Base-by-base conservation (phyloP, 2,329 filamentous ascomycete genomes). In the Parastagonospora avenae region DNA sequence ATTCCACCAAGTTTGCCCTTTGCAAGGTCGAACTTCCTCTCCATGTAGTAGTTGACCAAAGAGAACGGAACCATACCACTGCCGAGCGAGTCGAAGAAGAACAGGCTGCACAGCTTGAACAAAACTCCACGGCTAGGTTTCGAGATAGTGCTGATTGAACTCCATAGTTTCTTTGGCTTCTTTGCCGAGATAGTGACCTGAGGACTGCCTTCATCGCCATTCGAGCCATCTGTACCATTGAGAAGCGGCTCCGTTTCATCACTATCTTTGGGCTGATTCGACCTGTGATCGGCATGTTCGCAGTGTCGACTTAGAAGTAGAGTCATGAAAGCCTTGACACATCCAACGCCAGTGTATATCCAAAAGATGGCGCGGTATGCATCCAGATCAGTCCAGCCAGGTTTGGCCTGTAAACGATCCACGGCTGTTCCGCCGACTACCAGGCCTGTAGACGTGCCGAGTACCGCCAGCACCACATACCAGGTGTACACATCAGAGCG, bases 51-150 rank as follows among this genome's bases (percentile, higher is more conserved):
- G 56, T 84, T 80, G 29, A 76, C 60, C 8, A 71, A 48, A 8
- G 73, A 72, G 60, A 72, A 74, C 12, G 72, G 83, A 4, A 85
- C 86, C 67, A 92, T 80, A 2, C 89, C 89, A 1, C 85, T 87
- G 1, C 87, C 88, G 49, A 91, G 82, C 0, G 85, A 82, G 67
- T 92, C 89, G 5, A 91, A 64, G 1, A 81, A 81, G 60, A 91
- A 88, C 1, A 93, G 75, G 7, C 88, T 71, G 64, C 85, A 88
- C 0, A 93, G 77, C 42, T 85, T 83, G 44, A 82, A 68, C 5
- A 89, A 76, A 28, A 86, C 78, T 0, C 74, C 63, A 6, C 80
- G 74, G 31, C 80, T 85, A n/a, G 82, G 75, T 2, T 70, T 72
- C 4, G 83, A 85, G 15, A 91, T 84, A 2, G 80, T 74, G 0